A percentile compares a stretch with the other conserved stretches of the same genome.
Conservation (phyloP, 78 protist species). For the Dictyostelium citrinum region DNA sequence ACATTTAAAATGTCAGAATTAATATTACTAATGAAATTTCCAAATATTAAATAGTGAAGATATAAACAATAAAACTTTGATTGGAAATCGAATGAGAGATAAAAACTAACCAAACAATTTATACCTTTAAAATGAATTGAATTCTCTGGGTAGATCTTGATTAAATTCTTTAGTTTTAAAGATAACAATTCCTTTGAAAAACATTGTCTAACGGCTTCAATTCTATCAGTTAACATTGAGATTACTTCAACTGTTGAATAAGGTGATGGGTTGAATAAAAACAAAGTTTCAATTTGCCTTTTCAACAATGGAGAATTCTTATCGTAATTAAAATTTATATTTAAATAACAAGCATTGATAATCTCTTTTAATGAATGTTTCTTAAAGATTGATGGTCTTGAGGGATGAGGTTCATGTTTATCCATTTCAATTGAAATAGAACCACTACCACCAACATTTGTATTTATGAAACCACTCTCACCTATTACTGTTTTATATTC, state of each 20-base stretch:
- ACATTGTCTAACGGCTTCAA: neutral
- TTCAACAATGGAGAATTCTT: neutral
- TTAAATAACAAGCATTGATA: neutral
- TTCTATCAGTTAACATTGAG: neutral
- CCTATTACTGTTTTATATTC: neutral
- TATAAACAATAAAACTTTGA: neutral
- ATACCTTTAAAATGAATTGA: neutral
- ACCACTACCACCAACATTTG: neutral
- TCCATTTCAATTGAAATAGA: neutral
- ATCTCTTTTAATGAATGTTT: neutral
- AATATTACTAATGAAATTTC: neutral
- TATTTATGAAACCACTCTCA: neutral
- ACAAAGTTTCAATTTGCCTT: neutral
- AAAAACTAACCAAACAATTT: neutral
- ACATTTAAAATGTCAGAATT: neutral
- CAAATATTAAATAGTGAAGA: neutral
- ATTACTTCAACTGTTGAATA: neutral
- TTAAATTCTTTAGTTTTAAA: neutral
- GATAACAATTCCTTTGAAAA: neutral
- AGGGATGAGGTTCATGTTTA: neutral
- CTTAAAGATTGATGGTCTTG: neutral
- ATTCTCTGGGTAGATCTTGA: neutral
- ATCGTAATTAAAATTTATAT: neutral
- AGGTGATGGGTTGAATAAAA: neutral
- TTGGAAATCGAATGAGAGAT: neutral